A percentile compares a stretch with the other conserved stretches of the same genome.
phyloP scores from a whole-genome alignment of 495 filamentous ascomycete genomes.

The Podospora australis region DNA sequence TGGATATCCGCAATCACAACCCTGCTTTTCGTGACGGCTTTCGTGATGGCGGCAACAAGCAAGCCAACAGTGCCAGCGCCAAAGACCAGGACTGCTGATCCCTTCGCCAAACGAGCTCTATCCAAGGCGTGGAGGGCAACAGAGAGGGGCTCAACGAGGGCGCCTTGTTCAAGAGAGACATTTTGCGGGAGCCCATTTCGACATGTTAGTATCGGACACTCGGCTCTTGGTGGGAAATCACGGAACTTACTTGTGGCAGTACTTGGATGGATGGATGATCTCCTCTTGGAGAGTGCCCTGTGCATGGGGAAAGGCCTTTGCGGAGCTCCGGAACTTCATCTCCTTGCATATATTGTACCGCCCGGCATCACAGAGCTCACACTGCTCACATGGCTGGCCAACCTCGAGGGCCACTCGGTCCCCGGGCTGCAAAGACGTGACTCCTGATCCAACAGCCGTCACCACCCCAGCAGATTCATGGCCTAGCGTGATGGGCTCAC shows the following conservation, averaged over 20 bases:
- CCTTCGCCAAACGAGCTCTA: conserved; percentile 49
- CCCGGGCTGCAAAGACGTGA: conserved; percentile 43
- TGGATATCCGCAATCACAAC: conserved; percentile 80
- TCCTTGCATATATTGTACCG: conserved; percentile 82
- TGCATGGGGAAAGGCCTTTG: conserved; percentile 69
- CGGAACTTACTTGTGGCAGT: conserved; percentile 52
- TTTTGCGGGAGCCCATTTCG: conserved; percentile 57
- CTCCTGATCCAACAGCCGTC: conserved; percentile 44
- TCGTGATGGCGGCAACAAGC: conserved; percentile 61
- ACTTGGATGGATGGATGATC: conserved; percentile 67
- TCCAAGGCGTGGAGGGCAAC: conserved; percentile 72
- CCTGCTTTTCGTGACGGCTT: conserved; percentile 26
- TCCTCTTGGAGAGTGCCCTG: conserved; percentile 79
- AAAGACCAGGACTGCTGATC: conserved; percentile 60
- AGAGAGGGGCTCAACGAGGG: conserved; percentile 70
- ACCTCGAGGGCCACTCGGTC: conserved; percentile 80
- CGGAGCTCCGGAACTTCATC: conserved; percentile 73
- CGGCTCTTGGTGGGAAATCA: too few species aligned
- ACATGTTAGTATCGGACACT: too few species aligned
- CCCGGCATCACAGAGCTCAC: conserved; percentile 57
- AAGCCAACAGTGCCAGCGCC: conserved; percentile 79
- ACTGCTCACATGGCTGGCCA: conserved; percentile 69
- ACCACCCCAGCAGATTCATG: conserved; percentile 57
- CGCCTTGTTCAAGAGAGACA: conserved; percentile 62
- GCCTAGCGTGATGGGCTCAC: conserved; percentile 56